Evolutionary conservation across 2,329 filamentous ascomycete species (phyloP), one percentile per base, ranked within the genome.

Genomic region (Zalaria obscura): DNA sequence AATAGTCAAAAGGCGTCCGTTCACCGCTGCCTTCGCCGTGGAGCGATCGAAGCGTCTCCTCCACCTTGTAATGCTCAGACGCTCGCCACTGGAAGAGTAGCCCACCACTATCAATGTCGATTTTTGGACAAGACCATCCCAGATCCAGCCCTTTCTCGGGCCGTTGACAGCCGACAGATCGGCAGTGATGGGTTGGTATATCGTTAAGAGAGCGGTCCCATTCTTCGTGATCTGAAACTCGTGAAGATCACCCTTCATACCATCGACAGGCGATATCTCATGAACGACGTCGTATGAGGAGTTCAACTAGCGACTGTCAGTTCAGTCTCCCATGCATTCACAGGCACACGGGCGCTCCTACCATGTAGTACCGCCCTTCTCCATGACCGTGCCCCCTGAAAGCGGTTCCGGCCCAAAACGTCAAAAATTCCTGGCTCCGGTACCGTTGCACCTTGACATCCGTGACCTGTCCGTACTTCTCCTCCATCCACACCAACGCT

Each of bases 51-150:
- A 50, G 50, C 35, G 49, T 49, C 11, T 55, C 47, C 26, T 41
- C 48, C 25, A 61, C 42, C 10, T 55, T 40, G 41, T 68, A 52
- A 46, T 70, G 65, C 3, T 69, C 61, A 4, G 63, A 63, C 5
- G 67, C 65, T 28, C 60, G 59, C 68, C 68, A 71, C 47, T 67
- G 53, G 47, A 67, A 70, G 8, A 68, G 46, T 0, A 66, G 54
- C 3, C 62, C 51, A n/a, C 60, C 59, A 0, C 61, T 66, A 34
- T 60, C 61, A 33, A 69, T 58, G 40, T 67, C 58, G 26, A 70
- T 49, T 50, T 71, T 44, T 69, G 64, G 44, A 70, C 65, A 1
- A 61, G 43, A 9, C 60, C 47, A 63, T 61, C 62, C 61, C 66
- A 48, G 56, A 67, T 4, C 59, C 61, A 67, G 55, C 40, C 18